Evolutionary conservation across 768 basidiomycete genomes (phyloP).

Genomic region (Psilocybe azurescens): DNA sequence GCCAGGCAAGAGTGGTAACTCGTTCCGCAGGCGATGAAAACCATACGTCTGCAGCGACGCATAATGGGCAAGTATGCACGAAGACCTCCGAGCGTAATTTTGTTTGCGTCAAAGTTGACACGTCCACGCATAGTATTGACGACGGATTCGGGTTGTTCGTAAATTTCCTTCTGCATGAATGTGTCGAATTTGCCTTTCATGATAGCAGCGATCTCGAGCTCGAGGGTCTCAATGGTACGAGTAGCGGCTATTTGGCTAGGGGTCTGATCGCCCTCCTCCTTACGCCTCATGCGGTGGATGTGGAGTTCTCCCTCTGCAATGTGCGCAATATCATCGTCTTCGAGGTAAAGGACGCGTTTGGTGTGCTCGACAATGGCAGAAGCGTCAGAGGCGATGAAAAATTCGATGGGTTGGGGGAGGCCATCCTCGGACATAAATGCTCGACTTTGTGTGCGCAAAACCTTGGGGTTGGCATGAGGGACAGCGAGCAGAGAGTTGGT

Average conservation of each 20-base stretch:
- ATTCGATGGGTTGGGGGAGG: conserved; percentile 97
- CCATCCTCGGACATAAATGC: conserved; percentile 99
- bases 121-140: conserved; percentile 99
- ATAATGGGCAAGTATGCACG: conserved; percentile 96
- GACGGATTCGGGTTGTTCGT: conserved; percentile 98
- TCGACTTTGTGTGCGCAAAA: conserved; percentile 92
- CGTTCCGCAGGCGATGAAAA: conserved; percentile 98
- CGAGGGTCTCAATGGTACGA: conserved; percentile 96
- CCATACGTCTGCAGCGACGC: conserved; percentile 90
- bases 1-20: conserved; percentile 98
- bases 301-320: conserved; percentile 97
- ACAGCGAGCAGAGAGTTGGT: conserved; percentile 71
- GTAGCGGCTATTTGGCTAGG: conserved; percentile 71
- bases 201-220: conserved; percentile 99
- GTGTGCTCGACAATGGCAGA: conserved; percentile 98
- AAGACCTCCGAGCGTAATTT: conserved; percentile 93
- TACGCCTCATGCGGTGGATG: conserved; percentile 96
- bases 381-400: conserved; percentile 98
- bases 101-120: conserved; percentile 94
- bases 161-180: conserved; percentile 99
- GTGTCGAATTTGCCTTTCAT: conserved; percentile 99
- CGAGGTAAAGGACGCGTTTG: conserved; percentile 97
- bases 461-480: conserved; percentile 69
- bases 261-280: conserved; percentile 71
- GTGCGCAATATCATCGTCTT: conserved; percentile 99